These are phyloP conservation scores for Fusarium sp. DNA, from an alignment of 2,329 filamentous ascomycete species.

Conservation along the genomic window DNA sequence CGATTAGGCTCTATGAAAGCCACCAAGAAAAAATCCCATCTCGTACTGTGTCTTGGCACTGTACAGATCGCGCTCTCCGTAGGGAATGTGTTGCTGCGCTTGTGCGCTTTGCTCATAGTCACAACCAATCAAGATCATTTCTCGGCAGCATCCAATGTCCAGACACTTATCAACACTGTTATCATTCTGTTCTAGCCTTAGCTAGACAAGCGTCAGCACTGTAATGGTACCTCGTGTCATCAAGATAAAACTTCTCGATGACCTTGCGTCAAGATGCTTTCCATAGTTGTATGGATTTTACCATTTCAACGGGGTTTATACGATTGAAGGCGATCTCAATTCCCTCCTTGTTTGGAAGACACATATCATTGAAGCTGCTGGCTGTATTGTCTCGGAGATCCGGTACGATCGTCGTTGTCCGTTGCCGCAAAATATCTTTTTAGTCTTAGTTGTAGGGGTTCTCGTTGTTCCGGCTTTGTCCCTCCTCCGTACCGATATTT, in stretches of 20 bases:
- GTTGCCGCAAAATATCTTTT: conserved; percentile 30
- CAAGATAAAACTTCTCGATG: neutral
- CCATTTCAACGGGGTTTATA: neutral
- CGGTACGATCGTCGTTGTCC: conserved; percentile 43
- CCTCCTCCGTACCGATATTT: conserved; percentile 42
- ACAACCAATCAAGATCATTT: conserved; percentile 24
- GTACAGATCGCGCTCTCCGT: conserved; percentile 10
- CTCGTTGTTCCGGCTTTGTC: conserved; percentile 40
- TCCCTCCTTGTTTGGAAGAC: neutral
- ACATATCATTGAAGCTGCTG: neutral
- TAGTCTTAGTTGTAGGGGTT: conserved; percentile 33
- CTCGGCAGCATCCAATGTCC: conserved; percentile 27
- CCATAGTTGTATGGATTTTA: no score
- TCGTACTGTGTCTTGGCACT: conserved; percentile 29
- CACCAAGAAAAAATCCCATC: conserved; percentile 16
- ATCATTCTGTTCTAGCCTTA: conserved; percentile 12
- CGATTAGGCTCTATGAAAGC: conserved; percentile 24
- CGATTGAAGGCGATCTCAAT: neutral
- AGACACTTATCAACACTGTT: conserved; percentile 34
- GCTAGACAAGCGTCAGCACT: conserved; percentile 10
- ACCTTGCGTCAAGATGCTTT: neutral
- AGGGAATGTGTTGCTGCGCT: conserved; percentile 24
- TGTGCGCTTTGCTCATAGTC: conserved; percentile 14
- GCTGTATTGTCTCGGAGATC: conserved; percentile 33
- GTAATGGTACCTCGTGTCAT: conserved; percentile 1